Evolutionary conservation across 768 basidiomycete species (phyloP).

Genomic region (Leccinellum luteum): DNA sequence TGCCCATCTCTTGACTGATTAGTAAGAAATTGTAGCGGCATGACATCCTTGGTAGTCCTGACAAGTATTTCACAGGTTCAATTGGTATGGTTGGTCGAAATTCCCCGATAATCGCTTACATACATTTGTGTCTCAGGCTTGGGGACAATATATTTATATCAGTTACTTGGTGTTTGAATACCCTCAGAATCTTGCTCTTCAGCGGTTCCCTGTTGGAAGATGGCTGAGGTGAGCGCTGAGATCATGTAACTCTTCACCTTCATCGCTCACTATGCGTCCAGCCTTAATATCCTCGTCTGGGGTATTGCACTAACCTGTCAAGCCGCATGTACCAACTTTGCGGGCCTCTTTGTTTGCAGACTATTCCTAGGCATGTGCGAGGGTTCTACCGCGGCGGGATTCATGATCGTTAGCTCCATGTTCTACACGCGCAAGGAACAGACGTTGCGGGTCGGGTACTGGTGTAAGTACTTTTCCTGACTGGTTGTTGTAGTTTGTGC

Average conservation of each 20-base stretch:
- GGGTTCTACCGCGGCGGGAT: slow-evolving; percentile 69
- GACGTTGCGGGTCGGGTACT: slow-evolving; percentile 68
- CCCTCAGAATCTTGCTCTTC: slow-evolving; percentile 70
- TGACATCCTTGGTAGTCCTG: background rate
- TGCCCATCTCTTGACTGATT: slow-evolving; percentile 58
- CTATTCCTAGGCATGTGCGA: slow-evolving; percentile 73
- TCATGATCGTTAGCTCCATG: slow-evolving; percentile 76
- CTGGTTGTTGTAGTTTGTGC: background rate
- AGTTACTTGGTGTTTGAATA: slow-evolving; percentile 71
- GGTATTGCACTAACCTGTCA: slow-evolving; percentile 56
- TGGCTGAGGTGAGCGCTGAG: slow-evolving; percentile 63
- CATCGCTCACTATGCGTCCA: slow-evolving; percentile 19
- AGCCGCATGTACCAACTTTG: slow-evolving; percentile 74
- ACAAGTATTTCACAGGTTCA: slow-evolving; percentile 44
- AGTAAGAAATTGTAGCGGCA: slow-evolving; percentile 39
- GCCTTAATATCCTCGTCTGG: slow-evolving; percentile 69
- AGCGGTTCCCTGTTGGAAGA: slow-evolving; percentile 72
- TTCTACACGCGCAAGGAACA: slow-evolving; percentile 74
- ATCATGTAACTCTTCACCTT: background rate
- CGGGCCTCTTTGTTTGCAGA: slow-evolving; percentile 61
- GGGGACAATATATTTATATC: slow-evolving; percentile 74
- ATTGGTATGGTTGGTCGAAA: slow-evolving; percentile 44
- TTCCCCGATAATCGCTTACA: background rate
- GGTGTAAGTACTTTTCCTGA: slow-evolving; percentile 50
- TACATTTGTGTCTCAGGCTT: slow-evolving; percentile 43